phyloP scores from a whole-genome alignment of 2,329 filamentous ascomycete species.

The Tolypocladium amazonense region DNA sequence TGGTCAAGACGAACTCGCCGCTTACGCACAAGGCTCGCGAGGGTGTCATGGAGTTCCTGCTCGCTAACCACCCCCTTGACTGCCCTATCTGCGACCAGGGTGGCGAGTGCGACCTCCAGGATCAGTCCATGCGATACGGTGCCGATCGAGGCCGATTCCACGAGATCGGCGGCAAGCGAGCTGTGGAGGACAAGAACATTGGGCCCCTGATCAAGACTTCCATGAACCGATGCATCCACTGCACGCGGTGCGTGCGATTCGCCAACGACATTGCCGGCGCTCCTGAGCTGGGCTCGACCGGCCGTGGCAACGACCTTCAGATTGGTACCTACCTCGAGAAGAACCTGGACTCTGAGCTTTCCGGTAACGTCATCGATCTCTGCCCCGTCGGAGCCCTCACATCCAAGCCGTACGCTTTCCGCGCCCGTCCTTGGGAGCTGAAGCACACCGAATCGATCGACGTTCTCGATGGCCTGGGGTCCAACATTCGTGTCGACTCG shows the following conservation, averaged over 20 bases:
- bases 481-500: constrained; percentile 88
- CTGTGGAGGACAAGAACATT: constrained; percentile 98
- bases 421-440: constrained; percentile 91
- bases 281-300: constrained; percentile 86
- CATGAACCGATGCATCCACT: constrained; percentile 99
- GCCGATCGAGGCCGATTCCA: constrained; percentile 94
- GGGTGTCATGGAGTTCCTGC: constrained; percentile 97
- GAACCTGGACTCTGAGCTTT: constrained; percentile 88
- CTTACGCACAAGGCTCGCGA: constrained; percentile 95
- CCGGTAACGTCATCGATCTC: constrained; percentile 94
- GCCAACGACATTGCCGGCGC: constrained; percentile 95
- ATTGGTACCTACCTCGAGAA: constrained; percentile 97
- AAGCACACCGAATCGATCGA: constrained; percentile 95
- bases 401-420: constrained; percentile 96
- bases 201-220: constrained; percentile 97
- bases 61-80: constrained; percentile 92
- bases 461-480: constrained; percentile 84
- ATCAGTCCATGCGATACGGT: constrained; percentile 98
- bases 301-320: constrained; percentile 93
- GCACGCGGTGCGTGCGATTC: constrained; percentile 94
- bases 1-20: constrained; percentile 95
- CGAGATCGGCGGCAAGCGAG: constrained; percentile 90
- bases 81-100: constrained; percentile 98
- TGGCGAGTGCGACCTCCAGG: constrained; percentile 97
- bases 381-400: constrained; percentile 95